phyloP scores from a whole-genome alignment of 352 stramenopile species.

The Phytophthora litchii region DNA sequence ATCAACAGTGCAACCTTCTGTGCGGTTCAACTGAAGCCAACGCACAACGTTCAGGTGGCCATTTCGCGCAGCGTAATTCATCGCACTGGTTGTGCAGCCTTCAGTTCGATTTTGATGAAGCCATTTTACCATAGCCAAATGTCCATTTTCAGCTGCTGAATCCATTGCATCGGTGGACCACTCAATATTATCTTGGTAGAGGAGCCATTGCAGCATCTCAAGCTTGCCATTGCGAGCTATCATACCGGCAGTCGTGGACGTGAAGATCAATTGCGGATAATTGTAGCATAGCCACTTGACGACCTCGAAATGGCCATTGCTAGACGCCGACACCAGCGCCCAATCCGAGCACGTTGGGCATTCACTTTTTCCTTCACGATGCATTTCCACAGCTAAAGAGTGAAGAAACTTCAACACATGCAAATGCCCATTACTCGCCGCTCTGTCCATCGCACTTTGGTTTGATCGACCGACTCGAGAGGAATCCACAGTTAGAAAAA shows the following conservation, averaged over 20 bases:
- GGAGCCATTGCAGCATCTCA: constrained; percentile 21
- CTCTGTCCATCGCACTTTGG: constrained; percentile 19
- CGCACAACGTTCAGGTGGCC: constrained; percentile 5
- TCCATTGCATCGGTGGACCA: constrained; percentile 18
- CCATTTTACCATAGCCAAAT: constrained; percentile 22
- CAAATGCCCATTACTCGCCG: constrained; percentile 13
- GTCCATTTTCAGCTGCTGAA: constrained; percentile 19
- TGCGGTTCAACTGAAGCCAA: constrained; percentile 9
- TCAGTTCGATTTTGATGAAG: constrained; percentile 8
- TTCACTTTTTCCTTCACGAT: constrained; percentile 5
- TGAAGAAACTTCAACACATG: constrained; percentile 15
- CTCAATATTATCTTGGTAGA: constrained; percentile 1
- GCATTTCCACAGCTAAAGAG: constrained; percentile 6
- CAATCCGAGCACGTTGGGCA: constrained; percentile 10
- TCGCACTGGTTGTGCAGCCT: constrained; percentile 4
- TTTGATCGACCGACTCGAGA: background rate
- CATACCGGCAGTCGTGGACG: background rate
- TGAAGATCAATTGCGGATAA: constrained; percentile 6
- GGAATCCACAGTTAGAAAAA: constrained; percentile 10
- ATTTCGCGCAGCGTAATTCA: constrained; percentile 3
- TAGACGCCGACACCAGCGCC: constrained; percentile 2
- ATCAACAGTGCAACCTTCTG: constrained; percentile 5
- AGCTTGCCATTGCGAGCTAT: constrained; percentile 13
- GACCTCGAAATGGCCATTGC: constrained; percentile 7
- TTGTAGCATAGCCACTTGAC: constrained; percentile 16